phyloP scores from a whole-genome alignment of 2,329 filamentous ascomycete species.

The Microthyrium microscopicum region DNA sequence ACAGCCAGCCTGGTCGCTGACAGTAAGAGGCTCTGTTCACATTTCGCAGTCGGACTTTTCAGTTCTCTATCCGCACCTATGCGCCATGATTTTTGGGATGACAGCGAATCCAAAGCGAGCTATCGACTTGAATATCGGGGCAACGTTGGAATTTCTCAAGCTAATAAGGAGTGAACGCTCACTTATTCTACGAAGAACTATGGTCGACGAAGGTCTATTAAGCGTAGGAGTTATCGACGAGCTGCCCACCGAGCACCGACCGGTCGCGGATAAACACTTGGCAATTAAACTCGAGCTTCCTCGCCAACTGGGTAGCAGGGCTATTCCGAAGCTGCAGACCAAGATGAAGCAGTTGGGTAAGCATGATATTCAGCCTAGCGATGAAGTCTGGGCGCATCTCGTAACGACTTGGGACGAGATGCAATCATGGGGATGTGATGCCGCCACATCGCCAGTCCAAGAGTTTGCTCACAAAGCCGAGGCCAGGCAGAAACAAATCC shows the following conservation, averaged over 20 bases:
- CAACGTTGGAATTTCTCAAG: constrained; percentile 45
- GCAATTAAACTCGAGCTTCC: constrained; percentile 40
- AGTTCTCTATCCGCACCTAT: constrained; percentile 43
- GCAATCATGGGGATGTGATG: constrained; percentile 15
- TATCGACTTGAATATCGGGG: constrained; percentile 45
- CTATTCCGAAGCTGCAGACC: constrained; percentile 28
- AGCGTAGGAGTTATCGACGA: constrained; percentile 27
- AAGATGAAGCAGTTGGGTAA: constrained; percentile 22
- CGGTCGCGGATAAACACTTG: constrained; percentile 41
- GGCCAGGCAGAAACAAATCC: too few relatives aligned
- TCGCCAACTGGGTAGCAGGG: constrained; percentile 37
- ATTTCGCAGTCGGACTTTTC: constrained; percentile 51
- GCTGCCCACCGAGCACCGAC: constrained; percentile 35
- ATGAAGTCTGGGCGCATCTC: constrained; percentile 39
- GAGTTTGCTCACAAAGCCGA: too few relatives aligned
- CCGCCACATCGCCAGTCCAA: too few relatives aligned
- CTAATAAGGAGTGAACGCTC: constrained; percentile 30
- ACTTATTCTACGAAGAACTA: constrained; percentile 32
- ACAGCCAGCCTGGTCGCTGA: constrained; percentile 28
- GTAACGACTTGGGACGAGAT: constrained; percentile 21
- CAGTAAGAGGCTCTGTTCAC: constrained; percentile 43
- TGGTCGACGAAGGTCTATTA: constrained; percentile 38
- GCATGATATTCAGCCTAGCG: constrained; percentile 17
- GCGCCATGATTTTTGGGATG: constrained; percentile 43
- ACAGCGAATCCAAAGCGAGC: constrained; percentile 46